Evolutionary conservation across 2,329 filamentous ascomycete species (phyloP), one percentile per base, ranked within the genome.

Genomic region (Simplicillium aogashimaense): DNA sequence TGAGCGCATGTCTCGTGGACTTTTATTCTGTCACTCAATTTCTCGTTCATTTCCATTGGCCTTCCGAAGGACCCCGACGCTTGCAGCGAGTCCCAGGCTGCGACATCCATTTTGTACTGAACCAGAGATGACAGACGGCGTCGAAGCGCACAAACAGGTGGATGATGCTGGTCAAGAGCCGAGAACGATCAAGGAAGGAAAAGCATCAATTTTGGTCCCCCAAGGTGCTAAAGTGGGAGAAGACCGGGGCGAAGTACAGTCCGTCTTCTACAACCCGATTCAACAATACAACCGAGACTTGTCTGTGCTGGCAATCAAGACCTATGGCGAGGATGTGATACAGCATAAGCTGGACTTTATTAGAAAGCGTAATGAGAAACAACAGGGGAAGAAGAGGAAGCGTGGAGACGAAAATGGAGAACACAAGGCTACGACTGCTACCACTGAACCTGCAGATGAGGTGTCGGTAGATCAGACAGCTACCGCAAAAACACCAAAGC

Each of bases 241-340:
- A 42, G 74, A 77, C 52, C 66, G 73, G 43, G 74, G 80, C 38
- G 71, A 78, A 50, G 70, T 78, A 31, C 75, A 81, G 50, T 83
- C 90, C 52, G 94, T 98, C 41, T 98, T 98, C 57, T 98, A 98
- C 72, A 98, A 98, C 53, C 90, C 92, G 0, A 95, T 98, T 40
- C 92, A 98, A 58, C 92, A 98, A 58, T 98, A 97, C 70, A 98
- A 98, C 62, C 83, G 94, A 36, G 92, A 98, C 57, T 64, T 98
- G 48, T 95, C 87, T 45, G 86, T 95, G 18, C 73, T 98, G 12
- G 87, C 87, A 1, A 95, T 98, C 59, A 86, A 86, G 54, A 84
- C 85, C 0, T 95, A 90, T 58, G 86, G 86, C 1, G 80, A 92
- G 50, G 78, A 86, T 28, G 56, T 50, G 29, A 49, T 78, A 14